Base-by-base conservation (phyloP, 1,284 basidiomycete genomes). In the Golubevia pallescens region DNA sequence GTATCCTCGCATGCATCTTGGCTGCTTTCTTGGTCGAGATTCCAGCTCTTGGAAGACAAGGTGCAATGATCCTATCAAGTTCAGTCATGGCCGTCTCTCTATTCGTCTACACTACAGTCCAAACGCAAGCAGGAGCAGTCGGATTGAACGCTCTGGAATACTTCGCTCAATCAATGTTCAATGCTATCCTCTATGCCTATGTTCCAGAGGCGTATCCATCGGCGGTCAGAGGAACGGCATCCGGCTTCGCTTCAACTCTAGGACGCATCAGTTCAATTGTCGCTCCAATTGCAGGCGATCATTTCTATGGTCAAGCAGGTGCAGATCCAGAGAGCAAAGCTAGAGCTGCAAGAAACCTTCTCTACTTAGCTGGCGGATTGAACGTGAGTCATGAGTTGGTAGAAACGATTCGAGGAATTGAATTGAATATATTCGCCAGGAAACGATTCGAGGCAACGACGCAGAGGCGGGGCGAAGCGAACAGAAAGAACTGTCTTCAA, bases 141-240 rank as follows among this genome's bases (percentile, higher is more conserved):
- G 68, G 66, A 0, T 56, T 65, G 20, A 72, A 72, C 24, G 68
- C 63, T 16, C 14, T 71, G 34, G 77, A 80, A 62, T 80, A 80
- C 61, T 67, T 72, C 34, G 57, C 65, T 24, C 77, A 80, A 51
- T 60, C 57, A 28, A 32, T 73, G 6, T 80, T 80, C 71, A 80
- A 80, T 59, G 57, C 61, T n/a, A 71, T 80, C 34, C 67, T 80
- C 3, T 80, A 80, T 56, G 75, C 77, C 13, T 76, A 70, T 32
- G 67, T 73, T 0, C 73, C 77, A 1, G 74, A 78, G 54, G 70
- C 71, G 60, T 80, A 75, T 42, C 75, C 77, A 2, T 65, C 60
- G 10, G 60, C 72, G 48, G 74, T 80, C 0, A 60, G 77, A 55
- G 77, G 77, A 6, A 80, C 74, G 0, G 77, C 75, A 0, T 65